These are phyloP conservation scores for Rhizophagus sp. DNA, from an alignment of 192 early-diverging fungal species.

Conservation along the genomic window DNA sequence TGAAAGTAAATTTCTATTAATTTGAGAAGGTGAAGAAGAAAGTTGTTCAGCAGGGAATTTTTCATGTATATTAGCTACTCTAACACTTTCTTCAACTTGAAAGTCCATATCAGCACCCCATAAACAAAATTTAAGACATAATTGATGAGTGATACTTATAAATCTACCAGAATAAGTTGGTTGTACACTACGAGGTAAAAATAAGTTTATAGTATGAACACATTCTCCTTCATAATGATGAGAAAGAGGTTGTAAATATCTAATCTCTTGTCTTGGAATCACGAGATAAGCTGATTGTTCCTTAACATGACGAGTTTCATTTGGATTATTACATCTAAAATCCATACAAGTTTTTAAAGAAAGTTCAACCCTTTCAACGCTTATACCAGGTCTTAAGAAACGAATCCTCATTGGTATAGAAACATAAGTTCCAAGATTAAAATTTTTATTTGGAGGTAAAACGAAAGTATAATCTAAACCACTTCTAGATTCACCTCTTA, in stretches of 20 bases:
- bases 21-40: not conserved
- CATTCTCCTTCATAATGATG: slow-evolving; percentile 27
- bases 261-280: slow-evolving; percentile 22
- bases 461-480: slow-evolving; percentile 19
- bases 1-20: not conserved
- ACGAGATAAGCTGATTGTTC: not conserved
- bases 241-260: slow-evolving; percentile 6
- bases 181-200: slow-evolving; percentile 26
- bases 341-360: slow-evolving; percentile 30
- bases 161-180: slow-evolving; percentile 30
- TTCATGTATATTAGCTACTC: slow-evolving; percentile 29
- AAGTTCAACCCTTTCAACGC: slow-evolving; percentile 29
- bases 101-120: slow-evolving; percentile 28
- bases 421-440: slow-evolving; percentile 26
- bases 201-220: slow-evolving; percentile 26
- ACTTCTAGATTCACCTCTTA: slow-evolving; percentile 27
- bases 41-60: not conserved
- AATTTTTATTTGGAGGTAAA: slow-evolving; percentile 30
- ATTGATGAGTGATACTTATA: slow-evolving; percentile 29
- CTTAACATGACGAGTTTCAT: slow-evolving; percentile 28
- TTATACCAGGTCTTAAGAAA: slow-evolving; percentile 27
- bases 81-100: slow-evolving; percentile 29
- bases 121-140: slow-evolving; percentile 25
- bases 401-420: slow-evolving; percentile 26
- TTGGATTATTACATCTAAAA: slow-evolving; percentile 29